Base-by-base conservation (phyloP, 1,139 yeast genomes). In the Zygosaccharomyces sapae region DNA sequence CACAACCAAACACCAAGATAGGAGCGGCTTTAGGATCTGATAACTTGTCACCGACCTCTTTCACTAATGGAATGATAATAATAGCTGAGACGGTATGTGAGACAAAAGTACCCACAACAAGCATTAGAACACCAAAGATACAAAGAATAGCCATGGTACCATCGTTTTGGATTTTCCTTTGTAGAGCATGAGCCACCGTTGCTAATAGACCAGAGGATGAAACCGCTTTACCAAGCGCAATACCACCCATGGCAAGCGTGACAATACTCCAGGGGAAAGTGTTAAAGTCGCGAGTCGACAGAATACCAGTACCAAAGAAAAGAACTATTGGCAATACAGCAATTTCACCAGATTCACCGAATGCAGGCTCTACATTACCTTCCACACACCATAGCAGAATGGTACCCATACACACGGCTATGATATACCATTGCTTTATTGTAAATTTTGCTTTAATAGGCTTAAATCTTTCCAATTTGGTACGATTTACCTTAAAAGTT, bases 241-340 rank as follows among this genome's bases (percentile, higher is more conserved):
- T 76, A 58, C 89, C 88, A 43, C 90, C 90, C 88, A 83, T 83
- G 2, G 89, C 89, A 52, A 83, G 70, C 5, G 82, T 75, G 19
- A 83, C 87, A 59, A 83, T 83, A 39, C 83, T 79, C 90, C 90
- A 83, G 5, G 88, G 87, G 65, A 82, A 83, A 53, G 79, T 79
- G 61, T 83, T 82, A 57, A 83, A 76, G 62, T 83, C 89, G 42
- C 79, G 79, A 0, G 86, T 77, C 3, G 81, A 71, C 52, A 83
- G 67, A 48, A 83, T 62, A 2, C 88, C 87, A 2, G 86, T 74
- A n/a, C 87, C 88, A 59, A 82, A 83, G 58, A 83, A 81, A 34
- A 82, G 65, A 5, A 81, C 74, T 24, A 83, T 73, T 24, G 90
- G 90, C 41, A 83, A 68, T 38, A 81, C 72, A 1, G 88, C 83